These are phyloP conservation scores for Bolboschoenus planiculmis DNA, from an alignment of 176 grass and related monocot species.

Conservation along the genomic window DNA sequence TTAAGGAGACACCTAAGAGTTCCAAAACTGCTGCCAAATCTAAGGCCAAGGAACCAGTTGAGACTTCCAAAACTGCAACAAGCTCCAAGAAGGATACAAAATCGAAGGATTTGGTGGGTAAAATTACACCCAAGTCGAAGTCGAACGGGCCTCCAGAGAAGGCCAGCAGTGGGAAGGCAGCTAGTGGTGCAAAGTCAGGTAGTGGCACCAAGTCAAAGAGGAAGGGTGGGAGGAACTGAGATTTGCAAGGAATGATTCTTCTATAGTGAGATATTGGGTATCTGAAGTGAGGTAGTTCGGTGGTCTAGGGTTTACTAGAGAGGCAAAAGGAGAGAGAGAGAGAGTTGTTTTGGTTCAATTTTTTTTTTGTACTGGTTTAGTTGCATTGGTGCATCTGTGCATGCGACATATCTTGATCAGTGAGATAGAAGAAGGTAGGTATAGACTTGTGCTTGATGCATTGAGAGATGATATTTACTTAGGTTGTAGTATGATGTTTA, in stretches of 20 bases:
- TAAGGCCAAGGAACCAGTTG: neutral
- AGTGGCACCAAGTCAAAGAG: conserved; percentile 1
- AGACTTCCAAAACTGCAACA: neutral
- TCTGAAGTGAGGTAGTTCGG: neutral
- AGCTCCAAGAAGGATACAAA: conserved; percentile 13
- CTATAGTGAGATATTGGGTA: neutral
- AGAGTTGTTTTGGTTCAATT: neutral
- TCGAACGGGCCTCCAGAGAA: conserved; percentile 1
- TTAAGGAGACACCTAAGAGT: conserved; percentile 10
- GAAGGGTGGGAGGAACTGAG: conserved; percentile 18
- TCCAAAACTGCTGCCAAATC: neutral
- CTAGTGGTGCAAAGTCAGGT: neutral
- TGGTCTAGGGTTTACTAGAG: neutral
- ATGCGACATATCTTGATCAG: neutral
- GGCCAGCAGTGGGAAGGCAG: neutral
- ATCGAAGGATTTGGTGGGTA: neutral
- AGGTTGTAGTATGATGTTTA: conserved; percentile 13
- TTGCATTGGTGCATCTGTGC: conserved; percentile 1
- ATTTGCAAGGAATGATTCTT: neutral
- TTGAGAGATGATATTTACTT: conserved; percentile 13
- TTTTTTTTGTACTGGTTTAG: conserved; percentile 15
- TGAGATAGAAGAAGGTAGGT: conserved; percentile 5
- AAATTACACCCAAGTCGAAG: neutral
- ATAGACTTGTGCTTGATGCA: conserved; percentile 24
- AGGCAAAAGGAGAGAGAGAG: neutral